Evolutionary conservation across 176 grass and related monocot genomes (phyloP).

Genomic region (Oryza officinalis): DNA sequence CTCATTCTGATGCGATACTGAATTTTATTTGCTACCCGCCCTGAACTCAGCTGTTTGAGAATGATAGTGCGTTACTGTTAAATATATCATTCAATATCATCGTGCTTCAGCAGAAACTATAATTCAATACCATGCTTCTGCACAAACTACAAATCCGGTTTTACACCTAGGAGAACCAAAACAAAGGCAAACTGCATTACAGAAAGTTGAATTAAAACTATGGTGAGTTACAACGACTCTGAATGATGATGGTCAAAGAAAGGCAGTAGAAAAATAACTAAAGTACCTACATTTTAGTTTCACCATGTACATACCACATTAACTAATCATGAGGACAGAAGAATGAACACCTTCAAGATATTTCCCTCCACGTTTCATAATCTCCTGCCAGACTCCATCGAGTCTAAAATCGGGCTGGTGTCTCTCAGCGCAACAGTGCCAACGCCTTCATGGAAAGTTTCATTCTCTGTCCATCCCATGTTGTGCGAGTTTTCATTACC

Average conservation of each 20-base stretch:
- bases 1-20: not conserved
- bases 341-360: not conserved
- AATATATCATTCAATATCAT: not conserved
- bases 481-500: slow-evolving; percentile 12
- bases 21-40: not conserved
- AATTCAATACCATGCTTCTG: not conserved
- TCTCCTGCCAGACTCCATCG: slow-evolving; percentile 46
- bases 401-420: slow-evolving; percentile 29
- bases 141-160: not conserved
- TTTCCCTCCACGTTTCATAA: slow-evolving; percentile 11
- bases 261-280: not conserved
- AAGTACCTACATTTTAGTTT: not conserved
- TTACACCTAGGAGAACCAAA: not conserved
- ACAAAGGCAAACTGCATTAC: not conserved
- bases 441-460: slow-evolving; percentile 14
- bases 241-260: not conserved
- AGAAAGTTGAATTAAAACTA: no score
- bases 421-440: slow-evolving; percentile 30
- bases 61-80: not conserved
- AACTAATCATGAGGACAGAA: not conserved
- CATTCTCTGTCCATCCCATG: slow-evolving; percentile 2
- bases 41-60: not conserved
- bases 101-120: not conserved
- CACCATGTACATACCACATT: not conserved
- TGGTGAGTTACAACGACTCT: not conserved